Percentiles rank a stretch among this genome's conserved stretches.
Conservation (phyloP, 108 stramenopile genomes). For the Nitzschia inconspicua region DNA sequence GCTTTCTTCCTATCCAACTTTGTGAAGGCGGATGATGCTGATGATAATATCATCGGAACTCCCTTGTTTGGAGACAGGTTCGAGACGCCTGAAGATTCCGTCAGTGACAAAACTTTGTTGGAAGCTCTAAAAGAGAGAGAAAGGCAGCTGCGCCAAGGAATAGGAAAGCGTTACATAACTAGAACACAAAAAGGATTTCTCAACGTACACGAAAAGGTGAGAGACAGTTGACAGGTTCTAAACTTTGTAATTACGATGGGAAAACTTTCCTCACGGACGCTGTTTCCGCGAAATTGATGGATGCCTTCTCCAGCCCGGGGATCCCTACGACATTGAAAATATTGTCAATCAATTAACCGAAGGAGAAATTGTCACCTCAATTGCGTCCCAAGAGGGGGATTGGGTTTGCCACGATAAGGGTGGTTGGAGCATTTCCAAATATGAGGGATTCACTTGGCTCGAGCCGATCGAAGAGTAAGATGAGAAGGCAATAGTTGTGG, state of each 20-base stretch:
- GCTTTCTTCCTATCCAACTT: too few species aligned
- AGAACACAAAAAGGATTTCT: constrained; percentile 35
- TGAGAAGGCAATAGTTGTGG: background rate
- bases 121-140: background rate
- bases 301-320: constrained; percentile 4
- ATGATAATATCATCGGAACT: too few species aligned
- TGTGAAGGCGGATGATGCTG: too few species aligned
- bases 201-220: constrained; percentile 29
- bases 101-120: too few species aligned
- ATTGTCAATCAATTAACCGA: constrained; percentile 32
- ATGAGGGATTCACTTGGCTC: constrained; percentile 38
- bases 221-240: background rate
- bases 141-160: constrained; percentile 13
- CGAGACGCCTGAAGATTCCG: too few species aligned
- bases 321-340: constrained; percentile 28
- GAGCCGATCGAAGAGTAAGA: constrained; percentile 35
- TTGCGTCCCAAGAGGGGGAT: constrained; percentile 12
- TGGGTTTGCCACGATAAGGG: constrained; percentile 43
- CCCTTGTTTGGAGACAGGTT: too few species aligned
- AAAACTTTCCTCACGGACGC: background rate
- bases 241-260: too few species aligned
- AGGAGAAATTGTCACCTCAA: constrained; percentile 35
- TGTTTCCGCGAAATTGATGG: background rate
- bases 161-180: constrained; percentile 38
- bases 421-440: constrained; percentile 41